Evolutionary conservation across 1,284 basidiomycete species (phyloP), one percentile per base, ranked within the genome.

Genomic region (Pisolithus thermaeus): DNA sequence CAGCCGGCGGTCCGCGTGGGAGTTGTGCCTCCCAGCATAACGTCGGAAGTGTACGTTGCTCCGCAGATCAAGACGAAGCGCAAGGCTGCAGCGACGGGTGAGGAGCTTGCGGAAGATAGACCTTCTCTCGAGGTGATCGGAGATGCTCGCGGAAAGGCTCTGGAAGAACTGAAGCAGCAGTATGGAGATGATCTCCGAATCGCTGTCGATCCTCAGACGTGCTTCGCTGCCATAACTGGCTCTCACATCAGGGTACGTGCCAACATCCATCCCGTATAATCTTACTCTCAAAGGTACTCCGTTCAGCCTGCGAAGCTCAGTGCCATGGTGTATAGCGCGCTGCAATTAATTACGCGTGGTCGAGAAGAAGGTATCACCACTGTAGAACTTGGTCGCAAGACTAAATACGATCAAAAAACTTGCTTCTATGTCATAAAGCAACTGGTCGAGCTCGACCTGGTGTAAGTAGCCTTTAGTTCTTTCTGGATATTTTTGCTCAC

Each of bases 331-430:
- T 95, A 92, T 64, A 80, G 81, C n/a, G 81, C 84, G 3, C 76
- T 96, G n/a, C 90, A 94, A 64, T 74, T 92, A 47, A 83, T 96
- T 58, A 87, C 88, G 35, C 80, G 89, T 44, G 87, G 86, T 3
- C 74, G 92, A 52, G 85, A 89, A 54, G 70, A 76, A 16, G 92
- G 92, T 7, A 76, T 90, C 3, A 87, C 88, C 14, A 85, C 89
- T 43, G 79, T 91, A 11, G 80, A 88, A 38, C 74, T 96, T 11
- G 89, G 90, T 37, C 79, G 81, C 57, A 75, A 79, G 58, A 85
- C 90, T n/a, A 81, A 81, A 43, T 92, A 93, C 61, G 92, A 94
- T 62, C 89, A 91, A 61, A 94, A 93, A 68, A 88, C 90, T 1
- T 89, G 90, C 58, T 92, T 91, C 64, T 93, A 92, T 69, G 78